Percentiles rank a stretch among this genome's conserved stretches.
phyloP scores from a whole-genome alignment of 1,284 basidiomycete genomes.

The Sutorius eximius region DNA sequence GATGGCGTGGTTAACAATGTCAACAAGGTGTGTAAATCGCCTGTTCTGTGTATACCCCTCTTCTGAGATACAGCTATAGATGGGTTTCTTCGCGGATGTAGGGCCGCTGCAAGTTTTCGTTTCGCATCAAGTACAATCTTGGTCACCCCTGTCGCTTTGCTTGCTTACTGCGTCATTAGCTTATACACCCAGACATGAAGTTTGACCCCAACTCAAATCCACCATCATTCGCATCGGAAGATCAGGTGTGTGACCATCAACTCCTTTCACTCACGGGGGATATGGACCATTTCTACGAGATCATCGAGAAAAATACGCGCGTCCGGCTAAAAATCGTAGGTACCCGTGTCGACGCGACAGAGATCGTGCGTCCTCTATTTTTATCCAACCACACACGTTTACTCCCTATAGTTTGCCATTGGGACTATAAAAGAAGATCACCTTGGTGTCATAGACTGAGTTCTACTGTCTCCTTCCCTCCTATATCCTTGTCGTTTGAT shows the following conservation, averaged over 20 bases:
- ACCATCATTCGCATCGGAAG: conserved; percentile 86
- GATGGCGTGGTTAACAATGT: conserved; percentile 96
- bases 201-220: conserved; percentile 94
- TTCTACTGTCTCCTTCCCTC: background rate
- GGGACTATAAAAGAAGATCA: conserved; percentile 96
- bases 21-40: conserved; percentile 71
- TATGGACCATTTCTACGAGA: conserved; percentile 41
- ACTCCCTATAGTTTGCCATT: conserved; percentile 73
- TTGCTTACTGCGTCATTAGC: conserved; percentile 45
- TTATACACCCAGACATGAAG: conserved; percentile 89
- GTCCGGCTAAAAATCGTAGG: conserved; percentile 96
- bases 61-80: conserved; percentile 48
- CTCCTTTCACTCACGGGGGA: background rate
- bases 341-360: conserved; percentile 94
- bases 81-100: conserved; percentile 97
- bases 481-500: background rate
- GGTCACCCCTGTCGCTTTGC: conserved; percentile 13
- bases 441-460: conserved; percentile 76
- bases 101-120: conserved; percentile 93
- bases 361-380: conserved; percentile 69
- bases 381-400: background rate
- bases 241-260: conserved; percentile 56
- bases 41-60: background rate
- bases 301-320: conserved; percentile 91
- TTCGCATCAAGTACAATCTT: conserved; percentile 80